phyloP scores from a whole-genome alignment of 176 grass and related monocot species.

The Oropetium thomaeum region DNA sequence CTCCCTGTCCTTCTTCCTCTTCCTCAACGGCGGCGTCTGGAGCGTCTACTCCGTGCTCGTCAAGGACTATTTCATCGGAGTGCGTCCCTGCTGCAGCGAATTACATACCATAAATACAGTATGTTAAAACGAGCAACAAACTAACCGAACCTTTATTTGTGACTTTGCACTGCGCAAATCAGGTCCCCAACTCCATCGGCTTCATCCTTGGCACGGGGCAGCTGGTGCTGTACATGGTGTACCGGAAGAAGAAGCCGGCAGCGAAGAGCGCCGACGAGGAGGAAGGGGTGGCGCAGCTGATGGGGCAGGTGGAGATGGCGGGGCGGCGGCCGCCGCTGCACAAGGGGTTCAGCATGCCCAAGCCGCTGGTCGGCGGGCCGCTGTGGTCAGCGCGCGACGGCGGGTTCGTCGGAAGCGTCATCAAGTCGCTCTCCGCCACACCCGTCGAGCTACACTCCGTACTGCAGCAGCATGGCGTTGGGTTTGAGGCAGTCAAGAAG shows the following conservation, averaged over 20 bases:
- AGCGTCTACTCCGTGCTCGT: slow-evolving; percentile 57
- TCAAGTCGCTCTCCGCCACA: slow-evolving; percentile 65
- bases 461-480: slow-evolving; percentile 12
- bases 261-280: slow-evolving; percentile 49
- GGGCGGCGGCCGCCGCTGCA: slow-evolving; percentile 32
- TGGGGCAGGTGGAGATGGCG: slow-evolving; percentile 52
- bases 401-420: slow-evolving; percentile 37
- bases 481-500: slow-evolving; percentile 13
- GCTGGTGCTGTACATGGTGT: slow-evolving; percentile 55
- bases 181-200: slow-evolving; percentile 79
- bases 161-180: too few species aligned
- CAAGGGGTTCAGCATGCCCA: slow-evolving; percentile 65
- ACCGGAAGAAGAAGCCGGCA: slow-evolving; percentile 29
- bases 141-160: not conserved
- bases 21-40: slow-evolving; percentile 75
- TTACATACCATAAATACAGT: too few species aligned
- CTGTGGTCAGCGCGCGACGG: slow-evolving; percentile 31
- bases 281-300: slow-evolving; percentile 46
- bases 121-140: not conserved
- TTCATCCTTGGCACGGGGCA: slow-evolving; percentile 60
- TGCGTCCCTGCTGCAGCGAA: not conserved
- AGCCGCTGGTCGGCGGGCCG: not conserved
- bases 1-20: slow-evolving; percentile 78
- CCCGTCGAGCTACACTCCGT: slow-evolving; percentile 56
- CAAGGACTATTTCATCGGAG: slow-evolving; percentile 69